Base-by-base conservation (phyloP, 1,284 basidiomycete genomes). In the Ganoderma boninense region DNA sequence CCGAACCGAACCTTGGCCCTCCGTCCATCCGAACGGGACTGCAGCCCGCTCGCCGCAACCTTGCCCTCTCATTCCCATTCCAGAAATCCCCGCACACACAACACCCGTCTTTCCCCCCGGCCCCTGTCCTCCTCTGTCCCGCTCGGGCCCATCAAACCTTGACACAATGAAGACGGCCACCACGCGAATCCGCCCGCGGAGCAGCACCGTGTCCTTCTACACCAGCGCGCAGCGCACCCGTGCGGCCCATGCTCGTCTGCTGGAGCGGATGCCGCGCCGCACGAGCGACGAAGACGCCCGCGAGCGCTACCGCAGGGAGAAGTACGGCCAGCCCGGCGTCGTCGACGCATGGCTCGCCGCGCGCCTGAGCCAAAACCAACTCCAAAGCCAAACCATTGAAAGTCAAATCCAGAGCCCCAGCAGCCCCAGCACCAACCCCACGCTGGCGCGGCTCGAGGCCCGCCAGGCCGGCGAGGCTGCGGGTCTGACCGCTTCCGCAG, bases 341-440 rank as follows among this genome's bases (percentile, higher is more conserved):
- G 59, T 76, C 44, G 76, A 77, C 65, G 46, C 42, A 23, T 77
- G 74, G 74, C 70, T 77, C 26, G 54, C 71, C 11, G 68, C 68
- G 16, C 71, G 68, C 60, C 64, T 68, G 32, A 40, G 32, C 57
- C 57, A 60, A 60, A 60, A n/a, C n/a, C 40, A 5, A 26, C 16
- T 2, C 35, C 60, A 62, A 52, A 26, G 49, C 49, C 49, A 52
- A 52, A 52, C 10, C 23, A 23, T 52, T 52, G 49, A 52, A 52
- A 52, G 49, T 23, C 49, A 52, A 52, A 52, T 2, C n/a, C 38
- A 38, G 10, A 38, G 10, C 38, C 38, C 6, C 6, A 23, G n/a
- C 46, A 11, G 18, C 44, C 2, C 18, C 44, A 46, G 46, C 46
- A 23, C 38, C 49, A 13, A 32, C 43, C 49, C 23, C 11, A 52